Evolutionary conservation across 768 basidiomycete genomes (phyloP).

Genomic region (Boletus rubropictus): DNA sequence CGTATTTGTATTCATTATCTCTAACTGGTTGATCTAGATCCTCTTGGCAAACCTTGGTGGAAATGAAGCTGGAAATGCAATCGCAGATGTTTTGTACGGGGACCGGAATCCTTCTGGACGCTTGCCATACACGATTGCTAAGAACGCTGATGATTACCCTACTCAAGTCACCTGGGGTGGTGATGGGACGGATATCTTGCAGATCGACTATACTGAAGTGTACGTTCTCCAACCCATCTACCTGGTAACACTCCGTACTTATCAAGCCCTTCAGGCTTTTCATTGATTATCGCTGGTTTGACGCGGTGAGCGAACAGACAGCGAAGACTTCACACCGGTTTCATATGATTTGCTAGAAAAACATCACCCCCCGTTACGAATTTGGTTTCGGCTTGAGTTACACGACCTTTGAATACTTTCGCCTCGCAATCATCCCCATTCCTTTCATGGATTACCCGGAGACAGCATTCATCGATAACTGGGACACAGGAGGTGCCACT

Average conservation of each 20-base stretch:
- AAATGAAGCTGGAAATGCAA: conserved; percentile 71
- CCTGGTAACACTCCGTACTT: neutral
- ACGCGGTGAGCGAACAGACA: conserved; percentile 43
- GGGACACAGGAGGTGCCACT: conserved; percentile 55
- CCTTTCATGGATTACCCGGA: conserved; percentile 28
- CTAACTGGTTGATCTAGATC: conserved; percentile 26
- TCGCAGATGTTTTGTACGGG: conserved; percentile 76
- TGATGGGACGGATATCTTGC: conserved; percentile 26
- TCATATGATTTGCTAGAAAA: conserved; percentile 35
- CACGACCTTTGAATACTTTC: conserved; percentile 69
- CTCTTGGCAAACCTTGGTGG: conserved; percentile 56
- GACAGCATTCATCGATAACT: conserved; percentile 36
- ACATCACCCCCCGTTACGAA: conserved; percentile 75
- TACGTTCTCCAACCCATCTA: conserved; percentile 1
- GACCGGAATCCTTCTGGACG: conserved; percentile 69
- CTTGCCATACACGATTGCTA: conserved; percentile 70
- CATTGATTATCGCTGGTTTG: conserved; percentile 72
- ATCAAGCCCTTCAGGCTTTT: conserved; percentile 35
- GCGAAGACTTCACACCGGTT: neutral
- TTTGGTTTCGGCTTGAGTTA: conserved; percentile 91
- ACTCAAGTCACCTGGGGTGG: conserved; percentile 34
- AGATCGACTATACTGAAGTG: conserved; percentile 61
- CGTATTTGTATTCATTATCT: conserved; percentile 1
- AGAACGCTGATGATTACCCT: conserved; percentile 46
- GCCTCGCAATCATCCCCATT: conserved; percentile 46